Base-by-base conservation (phyloP, 1,284 basidiomycete genomes). In the Microstroma glucosiphilum region DNA sequence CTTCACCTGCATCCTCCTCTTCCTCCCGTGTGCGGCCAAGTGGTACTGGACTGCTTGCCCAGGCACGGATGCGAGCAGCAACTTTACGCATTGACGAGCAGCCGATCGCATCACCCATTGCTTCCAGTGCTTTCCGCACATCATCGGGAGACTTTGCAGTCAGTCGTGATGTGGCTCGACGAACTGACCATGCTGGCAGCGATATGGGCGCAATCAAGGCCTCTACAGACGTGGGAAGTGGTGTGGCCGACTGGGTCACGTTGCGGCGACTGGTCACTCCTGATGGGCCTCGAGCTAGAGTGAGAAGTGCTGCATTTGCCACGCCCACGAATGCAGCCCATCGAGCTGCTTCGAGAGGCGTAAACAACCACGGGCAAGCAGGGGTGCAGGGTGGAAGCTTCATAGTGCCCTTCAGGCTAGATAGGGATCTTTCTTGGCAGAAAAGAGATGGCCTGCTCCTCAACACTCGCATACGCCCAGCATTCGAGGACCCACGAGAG, bases 11-110 rank as follows among this genome's bases (percentile, higher is more conserved):
- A 6, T 23, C 51, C 26, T 13, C 51, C 13, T 54, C 51, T 6
- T 26, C 15, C 4, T 6, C 13, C 51, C 51, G 51, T 6, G 30
- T 37, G 30, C 30, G 30, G 9, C 30, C 30, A 9, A 37, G 30
- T 37, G 51, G 51, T 7, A 15, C 26, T 6, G 51, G 51, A 19
- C 21, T 54, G 51, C 51, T 54, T 13, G 51, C 51, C 17, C 51
- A 54, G 25, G 51, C 51, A 15, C n/a, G 25, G 13, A 25, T 54
- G 51, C 51, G 51, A 21, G 51, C 51, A 23, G 51, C 51, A 2
- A 54, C 21, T 13, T 8, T 25, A 4, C 43, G 43, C 21, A 48
- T 48, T 21, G 43, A 48, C 43, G 43, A 48, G 43, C 17, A 3
- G 15, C 6, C 15, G 43, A 21, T 12, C 13, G 17, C 4, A n/a